Conservation (phyloP, 2,329 filamentous ascomycete species). For the Rhinocladiella similis region DNA sequence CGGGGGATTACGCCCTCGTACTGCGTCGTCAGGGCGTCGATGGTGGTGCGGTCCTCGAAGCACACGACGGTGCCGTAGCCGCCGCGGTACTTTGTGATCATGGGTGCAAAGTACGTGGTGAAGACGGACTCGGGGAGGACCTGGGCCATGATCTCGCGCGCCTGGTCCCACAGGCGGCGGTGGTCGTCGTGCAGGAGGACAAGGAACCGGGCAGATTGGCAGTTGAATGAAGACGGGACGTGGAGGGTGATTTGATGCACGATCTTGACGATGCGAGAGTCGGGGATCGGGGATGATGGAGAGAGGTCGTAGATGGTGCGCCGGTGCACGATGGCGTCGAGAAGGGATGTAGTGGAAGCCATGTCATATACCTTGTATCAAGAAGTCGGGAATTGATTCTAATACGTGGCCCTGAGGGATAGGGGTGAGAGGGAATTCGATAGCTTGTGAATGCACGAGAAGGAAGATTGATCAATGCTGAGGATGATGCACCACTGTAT, state of each 20-base stretch:
- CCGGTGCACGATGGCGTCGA: constrained; percentile 20
- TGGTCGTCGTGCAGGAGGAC: constrained; percentile 81
- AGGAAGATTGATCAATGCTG: too few relatives aligned
- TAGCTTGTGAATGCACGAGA: too few relatives aligned
- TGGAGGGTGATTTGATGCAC: constrained; percentile 20
- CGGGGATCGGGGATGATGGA: constrained; percentile 22
- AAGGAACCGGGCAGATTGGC: constrained; percentile 75
- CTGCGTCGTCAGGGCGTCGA: constrained; percentile 49
- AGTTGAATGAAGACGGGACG: constrained; percentile 80
- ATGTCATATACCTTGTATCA: too few relatives aligned
- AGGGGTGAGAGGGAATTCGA: too few relatives aligned
- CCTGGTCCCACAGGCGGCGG: constrained; percentile 76
- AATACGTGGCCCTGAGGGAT: too few relatives aligned
- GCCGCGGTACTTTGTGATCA: constrained; percentile 36
- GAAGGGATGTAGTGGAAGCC: constrained; percentile 6
- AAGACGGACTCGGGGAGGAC: constrained; percentile 18
- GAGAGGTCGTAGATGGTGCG: constrained; percentile 25
- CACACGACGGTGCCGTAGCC: constrained; percentile 83
- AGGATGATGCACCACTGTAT: too few relatives aligned
- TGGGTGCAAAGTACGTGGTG: constrained; percentile 5
- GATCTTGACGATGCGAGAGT: constrained; percentile 25
- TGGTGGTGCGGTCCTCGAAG: constrained; percentile 75
- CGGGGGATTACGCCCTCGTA: constrained; percentile 40
- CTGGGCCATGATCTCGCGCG: constrained; percentile 21
- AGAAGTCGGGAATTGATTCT: too few relatives aligned